Percentiles rank a stretch among this genome's conserved stretches.
These are phyloP conservation scores for Eragrostis curvula DNA, from an alignment of 176 grass and related monocot genomes.

Conservation along the genomic window DNA sequence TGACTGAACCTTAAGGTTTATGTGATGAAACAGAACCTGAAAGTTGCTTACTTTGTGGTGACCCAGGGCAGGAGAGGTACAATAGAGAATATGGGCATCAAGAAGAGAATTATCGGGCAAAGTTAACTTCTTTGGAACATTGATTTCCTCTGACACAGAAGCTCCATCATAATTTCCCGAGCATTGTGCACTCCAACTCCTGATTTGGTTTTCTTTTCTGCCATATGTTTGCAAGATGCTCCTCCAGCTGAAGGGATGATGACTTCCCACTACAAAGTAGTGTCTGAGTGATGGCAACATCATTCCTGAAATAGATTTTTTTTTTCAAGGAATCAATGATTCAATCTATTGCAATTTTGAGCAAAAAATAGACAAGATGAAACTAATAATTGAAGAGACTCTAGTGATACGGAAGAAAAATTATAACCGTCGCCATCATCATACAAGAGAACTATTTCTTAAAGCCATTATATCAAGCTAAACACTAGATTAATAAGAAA, in stretches of 20 bases:
- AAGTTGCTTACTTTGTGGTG: constrained; percentile 75
- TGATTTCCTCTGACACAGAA: constrained; percentile 21
- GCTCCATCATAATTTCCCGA: constrained; percentile 20
- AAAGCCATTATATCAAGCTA: not conserved
- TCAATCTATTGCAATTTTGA: not conserved
- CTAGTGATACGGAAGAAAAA: not conserved
- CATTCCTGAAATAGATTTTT: constrained; percentile 37
- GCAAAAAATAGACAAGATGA: not conserved
- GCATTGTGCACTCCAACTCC: constrained; percentile 38
- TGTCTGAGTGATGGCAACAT: constrained; percentile 49
- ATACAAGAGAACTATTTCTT: not conserved
- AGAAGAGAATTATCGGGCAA: constrained; percentile 51
- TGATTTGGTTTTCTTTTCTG: constrained; percentile 31
- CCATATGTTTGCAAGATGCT: constrained; percentile 34
- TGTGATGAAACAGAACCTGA: not conserved
- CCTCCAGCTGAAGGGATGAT: constrained; percentile 31
- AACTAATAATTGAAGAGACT: not conserved
- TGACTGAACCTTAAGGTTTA: constrained; percentile 8
- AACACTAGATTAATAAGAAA: not conserved
- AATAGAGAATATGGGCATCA: constrained; percentile 75
- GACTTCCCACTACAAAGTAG: constrained; percentile 25
- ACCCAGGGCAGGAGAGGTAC: constrained; percentile 81
- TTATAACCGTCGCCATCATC: not conserved
- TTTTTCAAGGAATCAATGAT: constrained; percentile 1
- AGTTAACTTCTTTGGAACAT: constrained; percentile 43